phyloP scores from a whole-genome alignment of 2,329 filamentous ascomycete genomes.

The Trichothecium roseum region DNA sequence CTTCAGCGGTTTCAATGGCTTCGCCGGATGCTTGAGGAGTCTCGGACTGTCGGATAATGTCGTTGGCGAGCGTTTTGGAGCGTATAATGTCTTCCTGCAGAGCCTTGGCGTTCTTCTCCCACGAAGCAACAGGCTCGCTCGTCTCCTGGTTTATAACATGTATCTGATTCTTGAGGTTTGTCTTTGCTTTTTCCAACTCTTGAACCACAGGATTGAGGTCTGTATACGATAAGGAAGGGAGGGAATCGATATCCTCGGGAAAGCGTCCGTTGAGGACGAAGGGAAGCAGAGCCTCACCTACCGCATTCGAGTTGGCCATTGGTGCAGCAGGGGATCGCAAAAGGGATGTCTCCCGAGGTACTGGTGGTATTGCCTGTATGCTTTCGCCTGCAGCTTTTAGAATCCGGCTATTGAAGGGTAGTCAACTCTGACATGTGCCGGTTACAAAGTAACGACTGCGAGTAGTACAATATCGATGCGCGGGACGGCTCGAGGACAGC shows the following conservation, averaged over 20 bases:
- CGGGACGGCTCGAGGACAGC: too few relatives aligned
- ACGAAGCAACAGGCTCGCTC: slow-evolving; percentile 70
- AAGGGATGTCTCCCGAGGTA: too few relatives aligned
- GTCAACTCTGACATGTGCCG: too few relatives aligned
- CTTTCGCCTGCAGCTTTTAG: too few relatives aligned
- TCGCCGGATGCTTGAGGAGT: slow-evolving; percentile 44
- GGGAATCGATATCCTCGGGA: slow-evolving; percentile 25
- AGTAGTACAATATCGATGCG: too few relatives aligned
- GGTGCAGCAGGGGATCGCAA: slow-evolving; percentile 1
- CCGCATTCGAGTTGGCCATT: slow-evolving; percentile 15
- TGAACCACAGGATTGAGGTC: slow-evolving; percentile 28
- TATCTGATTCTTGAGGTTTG: slow-evolving; percentile 45
- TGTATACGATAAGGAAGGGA: slow-evolving; percentile 25
- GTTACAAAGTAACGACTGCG: too few relatives aligned
- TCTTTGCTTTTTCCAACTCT: slow-evolving; percentile 23
- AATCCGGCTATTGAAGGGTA: too few relatives aligned
- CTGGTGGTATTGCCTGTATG: too few relatives aligned
- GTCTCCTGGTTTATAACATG: slow-evolving; percentile 66
- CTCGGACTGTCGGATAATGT: slow-evolving; percentile 71
- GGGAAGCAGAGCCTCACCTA: slow-evolving; percentile 28
- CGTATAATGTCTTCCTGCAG: slow-evolving; percentile 78
- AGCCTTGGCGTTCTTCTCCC: slow-evolving; percentile 75
- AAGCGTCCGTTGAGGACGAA: slow-evolving; percentile 30
- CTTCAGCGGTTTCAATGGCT: slow-evolving; percentile 40
- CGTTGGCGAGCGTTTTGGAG: slow-evolving; percentile 67